Evolutionary conservation across 257 asterid genomes (phyloP).

Genomic region (Solanum neorickii): DNA sequence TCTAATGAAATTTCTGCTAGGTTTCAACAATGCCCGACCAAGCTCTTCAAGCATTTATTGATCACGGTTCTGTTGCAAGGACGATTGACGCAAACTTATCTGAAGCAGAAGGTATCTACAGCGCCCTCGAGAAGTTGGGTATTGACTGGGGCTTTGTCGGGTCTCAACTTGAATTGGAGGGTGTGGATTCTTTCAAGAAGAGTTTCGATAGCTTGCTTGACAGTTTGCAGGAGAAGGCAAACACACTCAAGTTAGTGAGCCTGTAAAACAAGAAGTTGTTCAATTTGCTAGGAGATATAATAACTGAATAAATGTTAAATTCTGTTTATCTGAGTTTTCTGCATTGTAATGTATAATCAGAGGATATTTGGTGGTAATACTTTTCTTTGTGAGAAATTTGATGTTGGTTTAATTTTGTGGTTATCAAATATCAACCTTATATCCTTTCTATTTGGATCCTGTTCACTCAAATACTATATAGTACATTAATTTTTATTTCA

Average conservation of each 20-base stretch:
- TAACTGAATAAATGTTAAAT: background rate
- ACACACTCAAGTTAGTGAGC: constrained; percentile 66
- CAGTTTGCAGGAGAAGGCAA: constrained; percentile 94
- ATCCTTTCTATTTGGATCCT: background rate
- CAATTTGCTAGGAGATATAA: background rate
- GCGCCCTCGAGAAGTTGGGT: constrained; percentile 88
- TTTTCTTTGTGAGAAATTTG: background rate
- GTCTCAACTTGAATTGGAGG: constrained; percentile 80
- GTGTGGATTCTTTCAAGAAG: constrained; percentile 95
- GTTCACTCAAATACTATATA: background rate
- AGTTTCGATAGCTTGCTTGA: constrained; percentile 93
- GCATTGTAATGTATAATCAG: constrained; percentile 14
- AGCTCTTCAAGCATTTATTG: constrained; percentile 90
- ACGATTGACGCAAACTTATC: constrained; percentile 84
- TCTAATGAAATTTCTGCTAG: constrained; percentile 13
- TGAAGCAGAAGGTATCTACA: constrained; percentile 86
- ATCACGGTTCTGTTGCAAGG: constrained; percentile 87
- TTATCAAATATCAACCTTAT: background rate
- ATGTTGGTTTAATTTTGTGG: background rate
- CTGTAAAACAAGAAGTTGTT: constrained; percentile 21
- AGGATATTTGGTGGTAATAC: background rate
- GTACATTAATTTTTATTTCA: background rate
- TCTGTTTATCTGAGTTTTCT: constrained; percentile 17
- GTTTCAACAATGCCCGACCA: constrained; percentile 99
- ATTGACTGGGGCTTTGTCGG: constrained; percentile 84